Base-by-base conservation (phyloP, 805 yeast genomes). In the Spencermartinsiella europaea region DNA sequence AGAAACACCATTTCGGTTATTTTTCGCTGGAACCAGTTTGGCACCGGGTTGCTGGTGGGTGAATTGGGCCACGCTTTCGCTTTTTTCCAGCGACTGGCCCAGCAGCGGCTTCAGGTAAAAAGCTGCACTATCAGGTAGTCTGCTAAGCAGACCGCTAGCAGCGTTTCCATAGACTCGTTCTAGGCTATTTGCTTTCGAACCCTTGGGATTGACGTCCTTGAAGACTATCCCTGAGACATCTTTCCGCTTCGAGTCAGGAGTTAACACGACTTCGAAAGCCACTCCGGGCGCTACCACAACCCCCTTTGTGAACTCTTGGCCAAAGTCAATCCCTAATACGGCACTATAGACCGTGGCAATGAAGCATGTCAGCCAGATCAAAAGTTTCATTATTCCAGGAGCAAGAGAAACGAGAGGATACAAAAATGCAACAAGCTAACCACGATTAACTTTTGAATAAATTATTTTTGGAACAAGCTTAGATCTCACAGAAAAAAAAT, bases 211-310 rank as follows among this genome's bases (percentile, higher is more conserved):
- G 14, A 83, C 49, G 25, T 68, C 56, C 42, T 80, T 76, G 50
- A 90, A 71, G 0, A 85, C 81, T 10, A 93, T 56, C 0, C 95
- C 96, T 3, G 90, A 76, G 3, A 81, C 71, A 58, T 91, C 98
- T 63, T 93, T 93, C 48, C 99, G 75, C 66, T 89, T 87, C 2
- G 96, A 83, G 58, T 93, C 98, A 21, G 87, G 83, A 3, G 97
- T 87, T 51, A 93, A 70, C 12, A 93, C 83, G 35, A 93, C 76
- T 59, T 93, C 98, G 61, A 90, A 81, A 14, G 89, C 84, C 17
- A 88, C 80, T 10, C 89, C 87, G 0, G 97, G 97, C 0, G 96
- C 96, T 35, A 93, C 85, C 39, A 93, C 71, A 42, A 83, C 86
- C 1, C 95, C 88, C 63, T 93, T 93, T 20, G 89, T 78, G 70